These are phyloP conservation scores for Mortierella sp. DNA, from an alignment of 371 early-diverging fungal species.

Conservation along the genomic window DNA sequence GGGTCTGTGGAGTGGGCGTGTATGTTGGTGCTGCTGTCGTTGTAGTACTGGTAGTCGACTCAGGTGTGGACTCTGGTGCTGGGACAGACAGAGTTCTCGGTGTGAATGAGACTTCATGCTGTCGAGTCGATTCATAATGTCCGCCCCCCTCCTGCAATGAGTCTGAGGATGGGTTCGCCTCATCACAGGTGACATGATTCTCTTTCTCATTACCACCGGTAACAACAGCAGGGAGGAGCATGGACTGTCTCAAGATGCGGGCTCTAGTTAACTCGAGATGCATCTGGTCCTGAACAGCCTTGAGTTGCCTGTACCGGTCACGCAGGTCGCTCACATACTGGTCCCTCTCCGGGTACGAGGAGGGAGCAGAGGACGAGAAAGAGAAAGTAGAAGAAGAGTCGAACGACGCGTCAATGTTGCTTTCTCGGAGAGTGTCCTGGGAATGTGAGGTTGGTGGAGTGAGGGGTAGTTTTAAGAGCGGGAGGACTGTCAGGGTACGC, in stretches of 20 bases:
- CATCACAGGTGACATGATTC: not conserved
- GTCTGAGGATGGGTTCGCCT: not conserved
- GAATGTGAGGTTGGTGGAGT: not conserved
- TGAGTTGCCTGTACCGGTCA: slow-evolving; percentile 34
- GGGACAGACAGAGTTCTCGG: not conserved
- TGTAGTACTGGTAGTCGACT: not conserved
- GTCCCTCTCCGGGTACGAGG: not conserved
- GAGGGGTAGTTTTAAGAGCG: slow-evolving; percentile 10
- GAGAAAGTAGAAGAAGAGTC: not conserved
- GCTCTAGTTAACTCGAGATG: slow-evolving; percentile 32
- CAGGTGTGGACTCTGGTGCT: not conserved
- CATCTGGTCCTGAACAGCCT: slow-evolving; percentile 33
- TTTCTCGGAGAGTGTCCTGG: not conserved
- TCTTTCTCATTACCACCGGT: too few species aligned
- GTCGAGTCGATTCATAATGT: not conserved
- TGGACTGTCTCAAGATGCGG: slow-evolving; percentile 23
- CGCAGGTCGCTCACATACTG: slow-evolving; percentile 16
- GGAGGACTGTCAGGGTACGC: slow-evolving; percentile 20
- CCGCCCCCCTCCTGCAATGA: not conserved
- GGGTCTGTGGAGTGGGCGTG: not conserved
- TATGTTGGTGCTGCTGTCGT: not conserved
- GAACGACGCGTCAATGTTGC: not conserved
- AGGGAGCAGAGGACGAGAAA: not conserved
- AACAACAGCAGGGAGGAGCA: not conserved
- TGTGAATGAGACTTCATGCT: not conserved